Evolutionary conservation across 192 early-diverging fungal genomes (phyloP).

Genomic region (Umbelopsis isabellina): DNA sequence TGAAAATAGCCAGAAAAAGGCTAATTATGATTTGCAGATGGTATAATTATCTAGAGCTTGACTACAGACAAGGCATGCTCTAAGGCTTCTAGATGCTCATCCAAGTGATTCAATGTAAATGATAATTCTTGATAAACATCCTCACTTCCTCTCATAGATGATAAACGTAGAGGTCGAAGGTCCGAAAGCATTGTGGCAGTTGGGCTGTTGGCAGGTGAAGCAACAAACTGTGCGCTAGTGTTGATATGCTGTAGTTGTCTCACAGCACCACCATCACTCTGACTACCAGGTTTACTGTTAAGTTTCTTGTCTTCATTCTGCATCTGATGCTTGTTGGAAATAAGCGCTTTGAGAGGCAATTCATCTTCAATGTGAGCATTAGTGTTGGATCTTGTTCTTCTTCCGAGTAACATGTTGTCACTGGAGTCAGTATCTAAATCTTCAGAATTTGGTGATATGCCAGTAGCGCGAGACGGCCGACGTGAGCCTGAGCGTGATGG

Average conservation of each 20-base stretch:
- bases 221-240: not conserved
- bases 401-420: constrained; percentile 36
- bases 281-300: not conserved
- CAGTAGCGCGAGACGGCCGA: constrained; percentile 11
- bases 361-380: constrained; percentile 48
- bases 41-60: not conserved
- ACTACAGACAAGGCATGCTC: constrained; percentile 1
- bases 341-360: constrained; percentile 40
- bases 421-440: constrained; percentile 19
- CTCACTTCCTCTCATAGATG: not conserved
- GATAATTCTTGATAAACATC: constrained; percentile 10
- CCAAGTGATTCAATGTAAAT: not conserved
- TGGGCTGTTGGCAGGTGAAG: not conserved
- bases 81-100: constrained; percentile 8
- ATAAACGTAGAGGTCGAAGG: not conserved
- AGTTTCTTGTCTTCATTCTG: constrained; percentile 24
- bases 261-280: not conserved
- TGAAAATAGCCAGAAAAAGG: not conserved
- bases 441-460: constrained; percentile 1
- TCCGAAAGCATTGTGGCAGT: not conserved
- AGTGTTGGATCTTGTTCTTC: constrained; percentile 52
- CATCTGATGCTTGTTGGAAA: constrained; percentile 34
- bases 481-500: constrained; percentile 5
- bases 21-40: not conserved
- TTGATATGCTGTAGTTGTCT: constrained; percentile 14